Evolutionary conservation across 2,329 filamentous ascomycete species (phyloP), one percentile per base, ranked within the genome.

Genomic region (Madurella fahalii): DNA sequence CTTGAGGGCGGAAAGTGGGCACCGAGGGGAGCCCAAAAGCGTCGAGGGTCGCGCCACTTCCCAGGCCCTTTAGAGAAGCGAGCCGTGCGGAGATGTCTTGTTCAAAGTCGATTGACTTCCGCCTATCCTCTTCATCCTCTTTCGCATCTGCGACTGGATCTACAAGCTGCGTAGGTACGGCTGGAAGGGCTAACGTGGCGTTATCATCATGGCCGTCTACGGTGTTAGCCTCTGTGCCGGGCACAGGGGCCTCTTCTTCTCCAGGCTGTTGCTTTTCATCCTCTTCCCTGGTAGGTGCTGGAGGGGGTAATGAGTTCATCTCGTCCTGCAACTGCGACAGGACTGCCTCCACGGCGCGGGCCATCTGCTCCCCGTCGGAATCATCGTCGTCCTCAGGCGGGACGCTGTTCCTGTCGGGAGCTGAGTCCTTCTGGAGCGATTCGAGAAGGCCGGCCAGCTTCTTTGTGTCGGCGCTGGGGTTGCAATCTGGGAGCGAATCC

Each of bases 361-460:
- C 65, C 76, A 80, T 81, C 2, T 62, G 62, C 34, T 81, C 77
- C 1, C 74, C 74, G n/a, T 82, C 78, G 0, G 79, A 82, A 60
- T 80, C 70, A 47, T 69, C 68, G 16, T 63, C 54, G 9, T 59
- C 51, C 30, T 60, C 60, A n/a, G 13, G 16, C 15, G 30, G 1
- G n/a, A 15, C 57, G 15, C 54, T 49, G 12, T 61, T 57, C 16
- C 50, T 44, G 34, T 46, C 47, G 17, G 30, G 45, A 16, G 25
- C 47, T 16, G 63, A 51, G 16, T 58, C 52, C n/a, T 64, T 64
- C 13, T 64, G 61, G 5, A 74, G 62, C 31, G 68, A 65, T 16
- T 67, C 55, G 0, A 74, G 61, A 34, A 73, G 63, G 2, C 63
- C 64, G 1, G 63, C 68, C 13, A 71, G 67, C 45, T 64, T 65